Base-by-base conservation (phyloP, 768 basidiomycete genomes). In the Leccinellum rugosiceps region DNA sequence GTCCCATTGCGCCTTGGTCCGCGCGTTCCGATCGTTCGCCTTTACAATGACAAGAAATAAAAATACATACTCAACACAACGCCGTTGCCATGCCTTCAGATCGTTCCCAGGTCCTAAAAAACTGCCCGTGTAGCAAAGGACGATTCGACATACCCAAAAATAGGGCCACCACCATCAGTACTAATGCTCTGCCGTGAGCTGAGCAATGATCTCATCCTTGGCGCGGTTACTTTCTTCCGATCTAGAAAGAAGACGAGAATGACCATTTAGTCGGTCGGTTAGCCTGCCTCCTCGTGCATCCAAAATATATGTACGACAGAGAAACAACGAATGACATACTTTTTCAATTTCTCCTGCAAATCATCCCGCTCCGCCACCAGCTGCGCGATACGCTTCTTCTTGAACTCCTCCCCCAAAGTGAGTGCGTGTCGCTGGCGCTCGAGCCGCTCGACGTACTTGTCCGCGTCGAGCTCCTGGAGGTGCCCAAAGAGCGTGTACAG, bases 351-450 rank as follows among this genome's bases (percentile, higher is more conserved):
- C 14, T 50, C 56, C 26, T 30, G 34, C 17, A 53, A 19, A 2
- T 26, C 56, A 4, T 57, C 44, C 2, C 34, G n/a, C 17, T 67
- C 62, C 6, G 43, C 48, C 23, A n/a, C 30, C 34, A 69, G 9
- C 11, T n/a, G n/a, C 4, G 38, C 53, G 2, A 71, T 65, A 1
- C 21, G 45, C 26, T 44, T 64, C 31, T 65, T 65, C 58, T 78
- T 80, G 4, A 65, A 66, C 4, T 65, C 63, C 14, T 72, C 73
- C 25, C 73, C 70, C 45, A 74, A 70, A 45, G 72, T 72, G 48
- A 75, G 66, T 21, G 78, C 76, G 9, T 61, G 61, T 10, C 68
- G 58, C 54, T 74, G 74, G 35, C 75, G 69, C 58, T 82, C 78
- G 35, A 81, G 69, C 52, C 69, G 72, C 32, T 58, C 58, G 43